Base-by-base conservation (phyloP, 2,329 filamentous ascomycete genomes). In the Drechslera avenae region DNA sequence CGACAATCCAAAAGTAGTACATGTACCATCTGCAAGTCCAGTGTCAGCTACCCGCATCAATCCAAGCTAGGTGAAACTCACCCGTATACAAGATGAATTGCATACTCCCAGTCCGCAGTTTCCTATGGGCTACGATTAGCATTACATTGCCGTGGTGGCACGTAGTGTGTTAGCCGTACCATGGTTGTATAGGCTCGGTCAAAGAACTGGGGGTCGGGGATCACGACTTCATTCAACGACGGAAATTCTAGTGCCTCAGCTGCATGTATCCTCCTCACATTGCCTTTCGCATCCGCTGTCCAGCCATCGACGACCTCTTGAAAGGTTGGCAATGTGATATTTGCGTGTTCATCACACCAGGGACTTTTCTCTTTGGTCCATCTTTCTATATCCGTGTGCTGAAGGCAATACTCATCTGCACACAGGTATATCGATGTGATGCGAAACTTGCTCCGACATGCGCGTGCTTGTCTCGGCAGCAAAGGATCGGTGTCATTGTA, bases 1-100 rank as follows among this genome's bases (percentile, higher is more conserved):
- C 63, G 12, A 59, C 17, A 10, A 57, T 49, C 69, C 69, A 71
- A 35, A 72, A 72, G 46, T 63, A 70, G 50, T 62, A 68, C 63
- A 72, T 67, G 17, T 56, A 63, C 55, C 60, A 62, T 1, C 67
- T 68, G 16, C 16, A n/a, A 7, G 28, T 16, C 10, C 30, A 16
- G 9, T 35, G 18, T 49, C 17, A 54, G 39, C 19, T 4, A 34
- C n/a, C 5, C 13, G 5, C 2, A n/a, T 8, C 39, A 6, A 31
- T 2, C 3, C 7, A 18, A 31, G 35, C 31, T 8, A 5, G 36
- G 2, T 36, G 4, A 3, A 16, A 46, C 62, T 56, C 43, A 70
- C 58, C 67, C 69, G 41, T 71, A 72, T 18, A 57, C 23, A 9
- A 60, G 59, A 50, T 71, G 68, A n/a, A 70, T 57, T 12, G 66